Evolutionary conservation across 352 stramenopile species (phyloP), one percentile per base, ranked within the genome.

Genomic region (Phytophthora pisi): DNA sequence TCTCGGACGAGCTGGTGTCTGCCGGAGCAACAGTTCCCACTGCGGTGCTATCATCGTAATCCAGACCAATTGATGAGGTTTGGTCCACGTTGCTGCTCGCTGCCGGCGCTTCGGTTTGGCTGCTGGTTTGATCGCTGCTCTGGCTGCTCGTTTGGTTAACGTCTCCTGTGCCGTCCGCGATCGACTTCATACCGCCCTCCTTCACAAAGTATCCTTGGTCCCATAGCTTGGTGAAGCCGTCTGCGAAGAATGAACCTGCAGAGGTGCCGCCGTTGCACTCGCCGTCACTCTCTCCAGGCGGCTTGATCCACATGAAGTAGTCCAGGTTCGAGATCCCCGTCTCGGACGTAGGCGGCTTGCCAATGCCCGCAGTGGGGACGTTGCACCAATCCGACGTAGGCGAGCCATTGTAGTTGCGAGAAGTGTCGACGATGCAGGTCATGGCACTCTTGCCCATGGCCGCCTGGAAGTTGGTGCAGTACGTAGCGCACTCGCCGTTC

Each of bases 271-370:
- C 71, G 31, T 18, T 51, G 64, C 84, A 92, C 40, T 74, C 36
- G 24, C 84, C 81, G 56, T 92, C 81, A 23, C 77, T 89, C 64
- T 90, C 75, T 26, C 81, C 81, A 11, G 78, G 68, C 1, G 72
- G 61, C 61, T 90, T 92, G 62, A 88, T 67, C 78, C 80, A 92
- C 51, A 90, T 66, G 38, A 86, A 87, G 71, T 89, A 89, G 56
- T 89, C 82, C 0, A 92, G 40, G 50, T 82, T 79, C 1, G 43
- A 50, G 23, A 76, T 52, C 0, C 78, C 78, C 3, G 81, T 89
- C 13, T 82, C 47, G 15, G 51, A 68, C 6, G 78, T 75, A 2
- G 81, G 79, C 26, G 79, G 79, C 10, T 67, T 57, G 26, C 84
- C 84, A 15, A 92, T 82, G 38, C 79, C 84, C 5, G 71, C 79